Conservation (phyloP, 768 basidiomycete species). For the Termitomyces sp. region DNA sequence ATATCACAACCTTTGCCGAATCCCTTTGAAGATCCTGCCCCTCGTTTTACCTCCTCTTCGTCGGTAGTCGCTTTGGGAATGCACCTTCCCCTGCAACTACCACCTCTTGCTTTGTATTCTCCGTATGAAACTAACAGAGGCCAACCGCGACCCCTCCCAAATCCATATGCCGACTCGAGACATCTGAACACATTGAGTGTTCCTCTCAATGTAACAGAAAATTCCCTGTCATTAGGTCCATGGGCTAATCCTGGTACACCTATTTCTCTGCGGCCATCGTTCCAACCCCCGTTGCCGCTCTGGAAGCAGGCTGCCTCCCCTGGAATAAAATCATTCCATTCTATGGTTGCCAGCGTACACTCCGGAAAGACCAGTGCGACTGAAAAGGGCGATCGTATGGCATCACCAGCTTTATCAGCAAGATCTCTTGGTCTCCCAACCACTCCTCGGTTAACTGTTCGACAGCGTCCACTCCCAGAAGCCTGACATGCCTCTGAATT, state of each 20-base stretch:
- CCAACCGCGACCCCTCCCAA: background rate
- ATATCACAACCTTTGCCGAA: background rate
- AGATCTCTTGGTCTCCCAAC: constrained; percentile 17
- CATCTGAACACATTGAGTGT: background rate
- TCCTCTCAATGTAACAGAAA: background rate
- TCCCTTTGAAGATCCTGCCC: background rate
- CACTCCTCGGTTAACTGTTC: constrained; percentile 19
- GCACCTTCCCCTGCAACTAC: background rate
- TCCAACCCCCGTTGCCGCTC: background rate
- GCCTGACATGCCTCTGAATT: background rate
- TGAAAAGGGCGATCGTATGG: constrained; percentile 5
- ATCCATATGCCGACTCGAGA: background rate
- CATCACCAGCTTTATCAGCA: constrained; percentile 17
- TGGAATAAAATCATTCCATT: constrained; percentile 12
- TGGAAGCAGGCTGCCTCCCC: constrained; percentile 4
- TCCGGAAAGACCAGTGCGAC: background rate
- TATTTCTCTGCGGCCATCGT: background rate
- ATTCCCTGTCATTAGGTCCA: background rate
- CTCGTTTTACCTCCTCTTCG: background rate
- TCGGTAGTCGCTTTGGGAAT: background rate
- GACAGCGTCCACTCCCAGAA: background rate
- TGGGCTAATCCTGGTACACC: background rate
- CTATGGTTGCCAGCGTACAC: constrained; percentile 13
- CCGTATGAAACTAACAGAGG: background rate
- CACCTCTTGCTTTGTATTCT: background rate